A percentile compares a stretch with the other conserved stretches of the same genome.
phyloP scores from a whole-genome alignment of 1,284 basidiomycete species.

The Exobasidium cylindrosporum region DNA sequence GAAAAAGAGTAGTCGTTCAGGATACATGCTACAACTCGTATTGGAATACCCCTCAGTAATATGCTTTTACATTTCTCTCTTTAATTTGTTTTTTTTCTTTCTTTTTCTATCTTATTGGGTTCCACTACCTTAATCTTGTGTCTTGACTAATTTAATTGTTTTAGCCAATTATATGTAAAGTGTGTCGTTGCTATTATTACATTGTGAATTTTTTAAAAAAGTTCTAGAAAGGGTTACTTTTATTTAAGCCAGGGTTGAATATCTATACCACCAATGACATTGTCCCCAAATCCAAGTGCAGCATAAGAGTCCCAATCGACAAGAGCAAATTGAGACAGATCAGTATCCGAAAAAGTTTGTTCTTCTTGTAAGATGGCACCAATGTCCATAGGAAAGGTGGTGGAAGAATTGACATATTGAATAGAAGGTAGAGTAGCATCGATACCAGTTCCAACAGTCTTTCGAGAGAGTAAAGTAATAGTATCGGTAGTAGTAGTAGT shows the following conservation, averaged over 20 bases:
- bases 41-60: too few species aligned
- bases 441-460: neutral
- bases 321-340: conserved; percentile 10
- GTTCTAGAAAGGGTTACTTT: neutral
- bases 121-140: too few species aligned
- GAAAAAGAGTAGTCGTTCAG: too few species aligned
- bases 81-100: neutral
- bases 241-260: conserved; percentile 9
- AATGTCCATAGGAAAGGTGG: neutral
- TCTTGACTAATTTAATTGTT: too few species aligned
- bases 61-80: neutral
- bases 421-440: neutral
- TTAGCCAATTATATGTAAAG: neutral
- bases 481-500: neutral
- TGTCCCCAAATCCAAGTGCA: neutral
- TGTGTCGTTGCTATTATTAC: neutral
- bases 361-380: neutral
- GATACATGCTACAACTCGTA: too few species aligned
- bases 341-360: neutral
- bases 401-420: neutral
- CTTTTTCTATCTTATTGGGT: neutral
- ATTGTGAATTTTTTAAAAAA: neutral
- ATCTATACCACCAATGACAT: conserved; percentile 3
- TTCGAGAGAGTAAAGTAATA: neutral
- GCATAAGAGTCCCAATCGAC: conserved; percentile 10